Evolutionary conservation across 2,329 filamentous ascomycete genomes (phyloP), one percentile per base, ranked within the genome.

Genomic region (Ceratocystis huliohia): DNA sequence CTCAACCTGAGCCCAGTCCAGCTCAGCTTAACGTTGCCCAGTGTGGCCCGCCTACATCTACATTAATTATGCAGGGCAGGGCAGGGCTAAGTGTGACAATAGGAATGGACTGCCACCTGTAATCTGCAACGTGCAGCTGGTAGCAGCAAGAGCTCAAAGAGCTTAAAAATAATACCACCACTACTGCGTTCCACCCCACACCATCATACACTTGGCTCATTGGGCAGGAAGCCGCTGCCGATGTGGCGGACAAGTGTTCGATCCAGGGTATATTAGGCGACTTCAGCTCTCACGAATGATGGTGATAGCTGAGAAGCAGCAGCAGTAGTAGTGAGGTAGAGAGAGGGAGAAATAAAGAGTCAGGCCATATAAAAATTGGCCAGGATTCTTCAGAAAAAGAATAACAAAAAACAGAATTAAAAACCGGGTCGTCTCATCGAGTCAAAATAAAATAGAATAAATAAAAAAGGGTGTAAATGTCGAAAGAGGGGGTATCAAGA

Each of bases 201-300:
- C 25, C 37, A 48, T 22, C 15, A 25, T 3, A 56, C 25, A 25
- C 50, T 22, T 25, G 50, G n/a, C 13, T 56, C 50, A 56, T 25
- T 25, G 25, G n/a, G 25, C 20, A 25, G 13, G 50, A 15, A 56
- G 13, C 20, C 50, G 15, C 20, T 22, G 25, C 50, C 50, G 41
- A 63, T 44, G 61, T 63, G 61, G 61, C 61, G 46, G 61, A 63
- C 37, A 63, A 63, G 61, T 45, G 50, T 56, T 56, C 20, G 50
- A 56, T 56, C 20, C 25, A 25, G 20, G 20, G 50, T 56, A 28
- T 22, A 25, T 56, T 56, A 28, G 50, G 50, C 50, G 25, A 56
- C 13, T 30, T 56, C 22, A 56, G 50, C 50, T 56, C 25, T 30
- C 50, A 28, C 50, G 50, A 15, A 56, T 15, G 8, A 22, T 17